Evolutionary conservation across 2,329 filamentous ascomycete genomes (phyloP), one percentile per base, ranked within the genome.

Genomic region (Zasmidium cellare): DNA sequence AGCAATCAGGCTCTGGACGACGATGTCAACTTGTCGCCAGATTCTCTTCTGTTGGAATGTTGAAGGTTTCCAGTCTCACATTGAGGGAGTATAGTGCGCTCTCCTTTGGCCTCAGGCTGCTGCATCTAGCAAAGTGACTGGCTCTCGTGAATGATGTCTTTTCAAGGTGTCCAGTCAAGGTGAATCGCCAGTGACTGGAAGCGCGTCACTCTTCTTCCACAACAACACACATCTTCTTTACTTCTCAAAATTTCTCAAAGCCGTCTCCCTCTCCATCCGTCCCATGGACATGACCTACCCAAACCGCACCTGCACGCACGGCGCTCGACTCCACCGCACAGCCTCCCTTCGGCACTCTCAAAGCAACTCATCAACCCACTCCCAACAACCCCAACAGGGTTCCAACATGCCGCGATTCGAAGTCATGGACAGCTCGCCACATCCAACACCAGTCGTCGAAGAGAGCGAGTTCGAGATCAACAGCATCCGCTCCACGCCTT

Each of bases 281-380:
- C n/a, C n/a, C n/a, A n/a, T n/a, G n/a, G 35, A 41, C 45, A 53
- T 53, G 51, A 20, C n/a, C 38, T 53, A 28, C 24, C 51, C 51
- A 14, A 46, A 53, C 18, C 51, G 51, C 38, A 53, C 46, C 51
- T 53, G 51, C 41, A 28, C 22, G 1, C 31, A 25, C 18, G 51
- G 51, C 23, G 46, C 31, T 23, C 22, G 51, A 46, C 41, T 53
- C 9, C 51, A 53, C 24, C 51, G 51, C 16, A 47, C 51, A 46
- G 51, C 41, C n/a, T 53, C 51, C n/a, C 19, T 53, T 9, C 41
- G 51, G 20, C 51, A 47, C 19, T 47, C 51, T 3, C 35, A 53
- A 47, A 53, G 51, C n/a, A 20, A 19, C 20, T 9, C 24, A 28
- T 53, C 51, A 16, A 18, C 18, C 2, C 41, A 22, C 24, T 41